Evolutionary conservation across 305 asterid genomes (phyloP), one percentile per base, ranked within the genome.

Genomic region (Rubia peregrina): DNA sequence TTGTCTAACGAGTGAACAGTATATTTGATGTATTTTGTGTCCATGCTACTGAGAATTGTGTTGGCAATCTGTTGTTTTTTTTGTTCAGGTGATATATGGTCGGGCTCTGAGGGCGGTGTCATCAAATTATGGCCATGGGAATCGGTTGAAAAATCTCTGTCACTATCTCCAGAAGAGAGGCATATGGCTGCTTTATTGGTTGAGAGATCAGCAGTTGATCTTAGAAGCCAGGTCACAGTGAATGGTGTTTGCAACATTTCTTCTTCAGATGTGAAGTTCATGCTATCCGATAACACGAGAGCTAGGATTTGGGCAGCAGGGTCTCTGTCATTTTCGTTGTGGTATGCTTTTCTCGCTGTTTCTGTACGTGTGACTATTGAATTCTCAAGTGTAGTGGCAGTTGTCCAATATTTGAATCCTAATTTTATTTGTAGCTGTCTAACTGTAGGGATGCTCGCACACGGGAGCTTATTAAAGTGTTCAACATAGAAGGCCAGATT

Each of bases 61-160:
- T 8, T 46, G 38, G n/a, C 17, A 40, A 62, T 73, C 44, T 70
- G 41, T 74, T 64, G 12, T 8, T 40, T 59, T 73, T 63, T 46
- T 30, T 7, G 59, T 80, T 22, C 72, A 94, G 98, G 98, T 81
- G 99, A 94, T 81, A 51, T 94, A 71, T 94, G 99, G 99, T 77
- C 98, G 26, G 97, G 99, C 41, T 87, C 96, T 10, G 96, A 94
- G 77, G 82, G 85, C n/a, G 98, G 99, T 17, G 33, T 26, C 40
- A 86, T 94, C 67, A 87, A 87, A 77, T 81, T 94, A 67, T 94
- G 99, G 96, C 96, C 90, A 33, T 88, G 96, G 96, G 97, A 91
- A 86, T 80, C 88, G 16, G 69, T 88, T 68, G 96, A 94, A 65
- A 94, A 91, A 76, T 94, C 97, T 64, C 80, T 91, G 6, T 82